These are phyloP conservation scores for Cymbidium sinense DNA, from an alignment of 106 monocot genomes.

Conservation along the genomic window DNA sequence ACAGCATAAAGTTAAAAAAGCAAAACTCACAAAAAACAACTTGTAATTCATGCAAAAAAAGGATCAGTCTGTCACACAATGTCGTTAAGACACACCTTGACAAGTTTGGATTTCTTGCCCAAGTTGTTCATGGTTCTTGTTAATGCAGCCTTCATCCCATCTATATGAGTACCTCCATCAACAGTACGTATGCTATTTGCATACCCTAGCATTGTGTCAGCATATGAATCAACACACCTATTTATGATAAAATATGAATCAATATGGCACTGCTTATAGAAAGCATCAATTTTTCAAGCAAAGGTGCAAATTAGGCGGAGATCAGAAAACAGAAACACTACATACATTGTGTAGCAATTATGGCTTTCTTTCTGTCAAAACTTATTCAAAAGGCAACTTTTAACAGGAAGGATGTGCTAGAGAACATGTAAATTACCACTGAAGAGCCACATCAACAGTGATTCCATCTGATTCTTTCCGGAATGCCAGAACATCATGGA, in stretches of 20 bases:
- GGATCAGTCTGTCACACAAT: not conserved
- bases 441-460: conserved; percentile 87
- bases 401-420: not conserved
- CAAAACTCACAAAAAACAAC: not conserved
- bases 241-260: conserved; percentile 11
- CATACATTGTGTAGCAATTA: not conserved
- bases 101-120: conserved; percentile 76
- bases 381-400: not conserved
- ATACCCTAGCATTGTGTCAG: conserved; percentile 95
- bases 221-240: conserved; percentile 93
- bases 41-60: not conserved
- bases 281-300: conserved; percentile 8
- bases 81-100: conserved; percentile 46
- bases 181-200: conserved; percentile 95
- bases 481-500: conserved; percentile 81
- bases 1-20: not conserved
- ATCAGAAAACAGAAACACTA: not conserved
- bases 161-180: conserved; percentile 98
- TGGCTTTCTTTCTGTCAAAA: not conserved
- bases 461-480: conserved; percentile 66
- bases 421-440: conserved; percentile 44
- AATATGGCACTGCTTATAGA: not conserved
- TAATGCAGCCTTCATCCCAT: conserved; percentile 90
- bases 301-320: not conserved
- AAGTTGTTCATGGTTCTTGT: conserved; percentile 92